Base-by-base conservation (phyloP, 371 early-diverging fungal species). In the Astathelohania contejeani region DNA sequence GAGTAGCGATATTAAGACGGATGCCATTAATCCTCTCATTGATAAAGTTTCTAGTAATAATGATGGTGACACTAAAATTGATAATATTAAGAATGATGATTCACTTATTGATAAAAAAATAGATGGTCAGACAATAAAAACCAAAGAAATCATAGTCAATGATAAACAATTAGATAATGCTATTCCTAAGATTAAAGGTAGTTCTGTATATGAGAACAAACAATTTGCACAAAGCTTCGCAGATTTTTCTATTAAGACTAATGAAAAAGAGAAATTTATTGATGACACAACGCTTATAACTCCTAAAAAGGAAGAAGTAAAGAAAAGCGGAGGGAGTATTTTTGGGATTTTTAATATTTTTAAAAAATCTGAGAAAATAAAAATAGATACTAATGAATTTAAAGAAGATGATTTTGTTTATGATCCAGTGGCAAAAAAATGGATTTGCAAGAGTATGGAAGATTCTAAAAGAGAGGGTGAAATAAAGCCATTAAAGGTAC, bases 391-490 rank as follows among this genome's bases (percentile, higher is more conserved):
- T 14, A n/a, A n/a, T n/a, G 37, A 46, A 35, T 4, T 32, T 32
- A 32, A 32, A 32, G n/a, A 40, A 40, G 51, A 43, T 32, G 58
- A 58, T 23, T 49, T 50, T 40, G 32, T 35, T 14, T 58, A 58
- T 45, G 58, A 58, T 45, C 50, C 50, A 9, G 44, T 58, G 1
- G 37, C 42, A 18, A 58, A 58, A 26, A 58, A 58, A 37, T 58
- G 58, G 58, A 26, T 58, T 10, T n/a, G n/a, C 38, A 23, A 7
- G 47, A 48, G 20, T 9, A n/a, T n/a, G n/a, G n/a, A n/a, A n/a
- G 32, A 32, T 32, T 7, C 4, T 7, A 32, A 32, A 7, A 32
- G 12, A 32, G 12, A 32, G 12, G 12, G 7, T 7, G 32, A 32
- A 32, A 7, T 12, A 7, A 32, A 32, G 12, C 32, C 32, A 7